Conservation (phyloP, 805 yeast species). For the Myxozyma vanderwaltii region DNA sequence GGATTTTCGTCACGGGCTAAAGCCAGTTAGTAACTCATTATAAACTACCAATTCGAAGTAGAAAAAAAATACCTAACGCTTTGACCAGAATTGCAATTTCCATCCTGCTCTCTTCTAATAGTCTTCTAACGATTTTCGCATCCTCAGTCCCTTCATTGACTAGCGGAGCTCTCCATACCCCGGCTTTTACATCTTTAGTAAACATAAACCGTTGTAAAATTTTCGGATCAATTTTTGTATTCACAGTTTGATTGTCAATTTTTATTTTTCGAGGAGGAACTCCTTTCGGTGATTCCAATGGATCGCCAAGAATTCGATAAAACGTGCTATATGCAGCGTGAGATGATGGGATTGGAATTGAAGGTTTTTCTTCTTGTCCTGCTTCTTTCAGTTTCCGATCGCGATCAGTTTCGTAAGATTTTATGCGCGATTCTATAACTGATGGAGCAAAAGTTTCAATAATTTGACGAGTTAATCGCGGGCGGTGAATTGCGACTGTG, state of each 20-base stretch:
- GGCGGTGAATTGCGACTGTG: slow-evolving; percentile 21
- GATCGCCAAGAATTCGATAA: slow-evolving; percentile 66
- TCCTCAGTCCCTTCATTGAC: slow-evolving; percentile 12
- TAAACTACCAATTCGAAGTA: not conserved
- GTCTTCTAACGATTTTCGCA: not conserved
- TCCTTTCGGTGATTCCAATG: slow-evolving; percentile 51
- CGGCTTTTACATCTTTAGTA: slow-evolving; percentile 12
- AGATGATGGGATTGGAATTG: not conserved
- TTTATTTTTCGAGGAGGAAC: slow-evolving; percentile 59
- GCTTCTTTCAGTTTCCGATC: slow-evolving; percentile 30
- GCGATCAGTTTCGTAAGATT: slow-evolving; percentile 38
- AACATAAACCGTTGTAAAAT: slow-evolving; percentile 45
- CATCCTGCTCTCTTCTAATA: slow-evolving; percentile 16
- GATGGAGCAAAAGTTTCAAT: slow-evolving; percentile 51
- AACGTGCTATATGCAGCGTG: slow-evolving; percentile 57
- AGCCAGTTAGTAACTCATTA: too few relatives aligned
- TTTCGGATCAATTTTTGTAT: slow-evolving; percentile 58
- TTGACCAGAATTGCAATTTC: slow-evolving; percentile 25
- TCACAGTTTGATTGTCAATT: slow-evolving; percentile 53
- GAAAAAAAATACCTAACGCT: not conserved
- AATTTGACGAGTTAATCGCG: slow-evolving; percentile 51
- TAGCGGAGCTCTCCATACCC: slow-evolving; percentile 27
- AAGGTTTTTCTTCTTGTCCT: not conserved
- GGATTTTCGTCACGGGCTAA: slow-evolving; percentile 14
- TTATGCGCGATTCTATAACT: slow-evolving; percentile 56